phyloP scores from a whole-genome alignment of 2,329 filamentous ascomycete genomes.

The Clonostachys byssicola region DNA sequence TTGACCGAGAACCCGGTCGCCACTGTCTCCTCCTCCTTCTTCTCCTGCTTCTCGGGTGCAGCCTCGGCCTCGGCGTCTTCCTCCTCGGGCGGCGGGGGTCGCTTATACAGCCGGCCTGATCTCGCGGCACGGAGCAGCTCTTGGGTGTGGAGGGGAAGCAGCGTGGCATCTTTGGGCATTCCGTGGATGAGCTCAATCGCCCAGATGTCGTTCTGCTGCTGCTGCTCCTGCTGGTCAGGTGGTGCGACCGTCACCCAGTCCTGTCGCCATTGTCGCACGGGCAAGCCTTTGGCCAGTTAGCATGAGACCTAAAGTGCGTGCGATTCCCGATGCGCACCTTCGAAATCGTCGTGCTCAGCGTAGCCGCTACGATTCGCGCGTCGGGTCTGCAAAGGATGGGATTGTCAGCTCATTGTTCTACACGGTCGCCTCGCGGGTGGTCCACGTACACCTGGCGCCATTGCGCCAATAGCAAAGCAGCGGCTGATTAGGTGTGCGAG shows the following conservation, averaged over 20 bases:
- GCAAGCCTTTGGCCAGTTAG: slow-evolving; percentile 55
- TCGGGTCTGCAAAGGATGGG: slow-evolving; percentile 37
- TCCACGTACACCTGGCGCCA: slow-evolving; percentile 32
- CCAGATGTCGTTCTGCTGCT: slow-evolving; percentile 63
- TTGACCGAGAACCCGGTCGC: slow-evolving; percentile 50
- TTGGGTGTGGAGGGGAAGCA: slow-evolving; percentile 75
- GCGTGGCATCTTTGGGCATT: slow-evolving; percentile 82
- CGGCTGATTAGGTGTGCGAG: too few relatives aligned
- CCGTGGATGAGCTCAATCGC: slow-evolving; percentile 69
- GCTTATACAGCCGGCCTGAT: slow-evolving; percentile 72
- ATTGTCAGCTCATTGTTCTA: slow-evolving; percentile 3
- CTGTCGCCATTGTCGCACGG: slow-evolving; percentile 86
- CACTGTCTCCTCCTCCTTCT: slow-evolving; percentile 59
- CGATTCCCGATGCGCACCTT: slow-evolving; percentile 33
- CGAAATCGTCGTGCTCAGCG: slow-evolving; percentile 58
- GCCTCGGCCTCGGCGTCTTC: slow-evolving; percentile 50
- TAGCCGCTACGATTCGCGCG: slow-evolving; percentile 53
- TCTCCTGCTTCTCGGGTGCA: slow-evolving; percentile 47
- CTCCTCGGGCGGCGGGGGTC: slow-evolving; percentile 57
- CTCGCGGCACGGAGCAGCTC: slow-evolving; percentile 78
- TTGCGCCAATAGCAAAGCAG: slow-evolving; percentile 7
- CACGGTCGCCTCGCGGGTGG: background rate
- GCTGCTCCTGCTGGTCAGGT: slow-evolving; percentile 58
- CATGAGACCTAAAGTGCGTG: background rate
- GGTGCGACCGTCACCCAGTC: slow-evolving; percentile 66